These are phyloP conservation scores for Tylopilus sp. DNA, from an alignment of 1,284 basidiomycete species.

Conservation along the genomic window DNA sequence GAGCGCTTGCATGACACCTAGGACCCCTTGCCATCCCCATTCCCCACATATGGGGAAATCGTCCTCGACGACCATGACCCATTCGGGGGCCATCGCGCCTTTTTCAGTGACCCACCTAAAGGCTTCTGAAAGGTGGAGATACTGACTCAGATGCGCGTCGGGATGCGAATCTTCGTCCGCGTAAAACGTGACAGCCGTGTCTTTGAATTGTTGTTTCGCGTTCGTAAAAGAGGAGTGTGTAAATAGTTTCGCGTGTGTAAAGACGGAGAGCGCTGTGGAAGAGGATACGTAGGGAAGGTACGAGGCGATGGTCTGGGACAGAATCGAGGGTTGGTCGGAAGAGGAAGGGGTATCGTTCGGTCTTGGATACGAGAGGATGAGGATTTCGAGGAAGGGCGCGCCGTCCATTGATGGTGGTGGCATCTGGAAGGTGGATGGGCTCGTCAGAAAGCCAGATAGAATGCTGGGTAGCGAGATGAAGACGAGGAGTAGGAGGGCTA, in stretches of 20 bases:
- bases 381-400: conserved; percentile 38
- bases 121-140: conserved; percentile 43
- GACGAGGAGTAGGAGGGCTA: conserved; percentile 11
- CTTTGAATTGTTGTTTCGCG: conserved; percentile 23
- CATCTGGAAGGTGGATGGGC: not conserved
- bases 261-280: conserved; percentile 36
- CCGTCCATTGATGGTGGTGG: conserved; percentile 19
- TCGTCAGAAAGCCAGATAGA: conserved; percentile 3
- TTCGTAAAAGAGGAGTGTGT: conserved; percentile 35
- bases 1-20: conserved; percentile 36
- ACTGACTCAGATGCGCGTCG: conserved; percentile 34
- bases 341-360: conserved; percentile 27
- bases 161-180: conserved; percentile 37
- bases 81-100: conserved; percentile 31
- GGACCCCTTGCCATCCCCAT: conserved; percentile 34
- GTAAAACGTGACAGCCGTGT: conserved; percentile 34
- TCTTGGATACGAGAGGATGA: conserved; percentile 41
- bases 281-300: conserved; percentile 36
- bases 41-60: conserved; percentile 44
- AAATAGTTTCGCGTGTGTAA: conserved; percentile 34
- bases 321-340: conserved; percentile 20
- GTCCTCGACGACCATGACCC: conserved; percentile 45
- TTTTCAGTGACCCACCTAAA: conserved; percentile 35
- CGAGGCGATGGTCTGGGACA: conserved; percentile 38
- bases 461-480: conserved; percentile 10